phyloP scores from a whole-genome alignment of 1,139 yeast species.

The Geotrichum citri-aurantii region DNA sequence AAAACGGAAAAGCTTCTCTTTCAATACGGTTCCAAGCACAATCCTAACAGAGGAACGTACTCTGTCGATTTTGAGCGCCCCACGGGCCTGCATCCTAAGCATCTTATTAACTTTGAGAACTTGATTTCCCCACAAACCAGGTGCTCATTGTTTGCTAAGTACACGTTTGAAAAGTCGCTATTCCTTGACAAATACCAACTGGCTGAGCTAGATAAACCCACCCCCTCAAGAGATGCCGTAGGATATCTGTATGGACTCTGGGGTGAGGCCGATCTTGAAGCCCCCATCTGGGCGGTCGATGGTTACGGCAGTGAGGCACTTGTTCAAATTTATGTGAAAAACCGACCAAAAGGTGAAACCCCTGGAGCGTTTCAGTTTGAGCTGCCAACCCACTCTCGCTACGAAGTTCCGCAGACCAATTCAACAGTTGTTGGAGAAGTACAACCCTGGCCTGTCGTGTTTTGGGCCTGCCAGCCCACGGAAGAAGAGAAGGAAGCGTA shows the following conservation, averaged over 20 bases:
- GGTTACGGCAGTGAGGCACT: constrained; percentile 45
- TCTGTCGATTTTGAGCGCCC: constrained; percentile 36
- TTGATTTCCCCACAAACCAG: constrained; percentile 24
- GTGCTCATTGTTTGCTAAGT: constrained; percentile 40
- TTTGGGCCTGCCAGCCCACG: constrained; percentile 45
- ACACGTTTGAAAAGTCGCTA: constrained; percentile 36
- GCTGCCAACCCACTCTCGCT: constrained; percentile 47
- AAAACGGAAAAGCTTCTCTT: constrained; percentile 25
- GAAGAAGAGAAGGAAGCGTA: constrained; percentile 20
- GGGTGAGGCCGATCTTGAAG: constrained; percentile 44
- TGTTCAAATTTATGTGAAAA: constrained; percentile 34
- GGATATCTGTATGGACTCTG: constrained; percentile 37
- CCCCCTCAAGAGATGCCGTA: constrained; percentile 32
- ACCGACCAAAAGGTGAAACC: constrained; percentile 16
- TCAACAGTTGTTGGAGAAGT: constrained; percentile 23
- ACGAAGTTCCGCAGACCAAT: constrained; percentile 37
- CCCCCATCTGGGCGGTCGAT: constrained; percentile 44
- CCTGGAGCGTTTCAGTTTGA: constrained; percentile 30
- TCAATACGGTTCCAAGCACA: constrained; percentile 25
- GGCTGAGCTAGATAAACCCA: constrained; percentile 32
- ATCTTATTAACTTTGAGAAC: constrained; percentile 22
- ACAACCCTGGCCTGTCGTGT: constrained; percentile 40
- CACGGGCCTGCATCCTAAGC: constrained; percentile 44
- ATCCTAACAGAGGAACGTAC: constrained; percentile 27
- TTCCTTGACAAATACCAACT: constrained; percentile 41